Base-by-base conservation (phyloP, 2,329 filamentous ascomycete genomes). In the Allantophomopsis cytisporea region DNA sequence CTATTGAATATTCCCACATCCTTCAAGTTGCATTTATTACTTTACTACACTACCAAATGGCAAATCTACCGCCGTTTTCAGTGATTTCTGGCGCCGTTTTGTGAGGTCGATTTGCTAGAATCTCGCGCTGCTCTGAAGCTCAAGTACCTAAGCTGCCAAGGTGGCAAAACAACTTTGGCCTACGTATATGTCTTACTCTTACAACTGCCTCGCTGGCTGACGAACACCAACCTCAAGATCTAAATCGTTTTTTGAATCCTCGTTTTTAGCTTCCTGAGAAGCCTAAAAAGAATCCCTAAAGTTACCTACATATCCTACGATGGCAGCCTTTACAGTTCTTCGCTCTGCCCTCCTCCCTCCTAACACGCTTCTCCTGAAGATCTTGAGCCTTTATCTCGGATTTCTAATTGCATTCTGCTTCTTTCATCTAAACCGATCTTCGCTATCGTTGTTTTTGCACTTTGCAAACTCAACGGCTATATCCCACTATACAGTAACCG, bases 101-200 rank as follows among this genome's bases (percentile, higher is more conserved):
- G 20, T 11, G 37, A 12, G 16, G 37, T 28, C 16, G 37, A 38
- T 28, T 38, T 38, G 20, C 37, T 21, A 38, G 31, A 38, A 31
- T 38, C 37, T 38, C 23, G 37, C 15, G 23, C 37, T 32, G 37
- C 37, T 38, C 28, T 38, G 31, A 12, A 38, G 37, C 37, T 47
- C 40, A 41, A 40, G 38, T 47, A 47, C 41, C 44, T 41, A 3
- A 38, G 18, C 43, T 31, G 45, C 41, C 37, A 47, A 49, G 41
- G 45, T 45, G 39, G 47, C 43, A 46, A 21, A 42, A 34, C 45
- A 7, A 31, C 23, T n/a, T 13, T n/a, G 36, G 28, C 36, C 36
- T 40, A 11, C 44, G 39, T 20, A 37, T 35, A 16, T 34, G 16
- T 16, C n/a, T 36, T 37, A 30, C 23, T 20, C 37, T n/a, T n/a